Base-by-base conservation (phyloP, 2,329 filamentous ascomycete genomes). In the Plenodomus lindquistii region DNA sequence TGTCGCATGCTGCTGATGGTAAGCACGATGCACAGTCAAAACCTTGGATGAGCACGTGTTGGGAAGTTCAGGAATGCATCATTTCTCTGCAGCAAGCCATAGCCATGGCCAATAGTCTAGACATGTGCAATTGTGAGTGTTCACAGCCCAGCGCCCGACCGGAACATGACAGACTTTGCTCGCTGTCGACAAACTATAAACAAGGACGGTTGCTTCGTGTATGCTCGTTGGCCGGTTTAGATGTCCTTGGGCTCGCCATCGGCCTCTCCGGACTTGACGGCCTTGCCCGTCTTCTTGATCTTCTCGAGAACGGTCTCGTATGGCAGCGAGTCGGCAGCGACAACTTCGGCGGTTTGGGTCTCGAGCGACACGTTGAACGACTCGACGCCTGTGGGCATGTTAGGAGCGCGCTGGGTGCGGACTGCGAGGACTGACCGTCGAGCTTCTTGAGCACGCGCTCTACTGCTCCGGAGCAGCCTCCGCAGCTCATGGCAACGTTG, bases 261-360 rank as follows among this genome's bases (percentile, higher is more conserved):
- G 19, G 81, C 86, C 78, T 85, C 83, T 60, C 82, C 88, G 21
- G 81, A 85, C 75, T 88, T 95, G 71, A 97, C 86, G 68, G 87
- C 88, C 84, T 97, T 97, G 67, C 92, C 92, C 11, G 92, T 96
- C 85, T 96, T 96, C 81, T 88, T 86, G 74, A 97, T 96, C 73
- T 89, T 95, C 70, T 83, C 81, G 52, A 96, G 84, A 50, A 96
- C 89, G 40, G 85, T 89, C 59, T 90, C 85, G 78, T 93, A 96
- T 49, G 83, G 79, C 55, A 95, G 81, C 46, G 75, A 79, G 3
- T 84, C 79, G 58, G 86, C 83, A 56, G 91, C 85, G 61, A 87
- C 79, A 61, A 97, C 83, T 59, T 85, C 85, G 57, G 91, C 93
- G 54, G 83, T 91, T 74, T 97, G 91, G 59, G 80, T 85, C 56